phyloP scores from a whole-genome alignment of 202 grass and related monocot genomes.

The Panicum virgatum region DNA sequence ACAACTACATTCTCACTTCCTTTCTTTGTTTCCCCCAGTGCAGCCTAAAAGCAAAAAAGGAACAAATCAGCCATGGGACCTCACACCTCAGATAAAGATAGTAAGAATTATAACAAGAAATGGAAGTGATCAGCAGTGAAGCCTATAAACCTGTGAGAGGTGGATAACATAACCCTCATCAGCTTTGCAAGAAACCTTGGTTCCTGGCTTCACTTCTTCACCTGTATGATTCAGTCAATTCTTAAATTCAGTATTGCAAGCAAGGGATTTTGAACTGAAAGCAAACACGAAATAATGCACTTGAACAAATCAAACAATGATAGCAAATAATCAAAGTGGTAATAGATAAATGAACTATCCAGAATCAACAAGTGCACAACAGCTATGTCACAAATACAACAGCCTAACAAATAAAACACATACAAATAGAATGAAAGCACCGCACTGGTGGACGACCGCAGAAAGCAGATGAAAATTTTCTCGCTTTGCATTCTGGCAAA shows the following conservation, averaged over 20 bases:
- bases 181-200: slow-evolving; percentile 52
- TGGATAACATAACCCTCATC: slow-evolving; percentile 46
- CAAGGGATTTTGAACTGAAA: neutral
- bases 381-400: neutral
- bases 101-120: neutral
- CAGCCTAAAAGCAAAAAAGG: slow-evolving; percentile 43
- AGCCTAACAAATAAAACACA: neutral
- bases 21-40: slow-evolving; percentile 60
- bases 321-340: neutral
- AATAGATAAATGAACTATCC: neutral
- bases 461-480: neutral
- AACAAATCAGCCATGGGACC: neutral
- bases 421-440: neutral
- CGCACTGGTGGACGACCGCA: neutral
- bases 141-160: slow-evolving; percentile 65
- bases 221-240: slow-evolving; percentile 43
- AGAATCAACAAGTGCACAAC: neutral
- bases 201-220: slow-evolving; percentile 74
- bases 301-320: neutral
- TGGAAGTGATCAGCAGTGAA: neutral
- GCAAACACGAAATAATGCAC: neutral
- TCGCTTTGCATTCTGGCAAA: neutral
- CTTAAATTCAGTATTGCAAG: neutral
- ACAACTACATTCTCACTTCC: slow-evolving; percentile 47
- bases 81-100: neutral